phyloP scores from a whole-genome alignment of 371 early-diverging fungal species.

The Syncephalastrum sp. region DNA sequence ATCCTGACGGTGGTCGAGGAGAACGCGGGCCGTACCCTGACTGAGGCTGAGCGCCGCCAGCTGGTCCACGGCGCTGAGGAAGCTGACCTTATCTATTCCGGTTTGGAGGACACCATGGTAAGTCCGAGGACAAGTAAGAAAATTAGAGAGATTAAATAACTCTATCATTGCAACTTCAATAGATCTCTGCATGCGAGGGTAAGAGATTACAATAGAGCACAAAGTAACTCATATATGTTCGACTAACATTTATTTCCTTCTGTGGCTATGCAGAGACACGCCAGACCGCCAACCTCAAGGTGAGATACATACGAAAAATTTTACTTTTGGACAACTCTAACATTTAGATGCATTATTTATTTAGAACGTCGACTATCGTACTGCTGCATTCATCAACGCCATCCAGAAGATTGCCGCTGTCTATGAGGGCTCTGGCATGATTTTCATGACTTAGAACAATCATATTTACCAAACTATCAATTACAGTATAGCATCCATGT shows the following conservation, averaged over 20 bases:
- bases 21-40: slow-evolving; percentile 65
- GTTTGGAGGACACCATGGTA: slow-evolving; percentile 90
- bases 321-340: no score
- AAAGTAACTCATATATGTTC: background rate
- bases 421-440: slow-evolving; percentile 76
- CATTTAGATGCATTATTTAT: background rate
- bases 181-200: slow-evolving; percentile 51
- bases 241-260: background rate
- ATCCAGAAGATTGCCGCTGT: slow-evolving; percentile 86
- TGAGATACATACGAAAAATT: background rate
- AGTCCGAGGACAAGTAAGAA: background rate
- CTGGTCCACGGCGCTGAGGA: slow-evolving; percentile 90
- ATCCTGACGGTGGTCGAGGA: slow-evolving; percentile 78
- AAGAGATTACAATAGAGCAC: slow-evolving; percentile 31
- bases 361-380: slow-evolving; percentile 74
- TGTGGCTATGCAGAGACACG: slow-evolving; percentile 35
- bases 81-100: slow-evolving; percentile 88
- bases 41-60: slow-evolving; percentile 75
- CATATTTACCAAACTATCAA: no score
- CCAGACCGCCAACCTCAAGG: slow-evolving; percentile 53
- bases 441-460: slow-evolving; percentile 60
- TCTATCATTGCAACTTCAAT: slow-evolving; percentile 13
- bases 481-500: no score
- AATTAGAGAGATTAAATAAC: no score
- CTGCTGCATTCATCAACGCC: slow-evolving; percentile 84